Evolutionary conservation across 2,329 filamentous ascomycete genomes (phyloP), one percentile per base, ranked within the genome.

Genomic region (Beauveria rudraprayagi): DNA sequence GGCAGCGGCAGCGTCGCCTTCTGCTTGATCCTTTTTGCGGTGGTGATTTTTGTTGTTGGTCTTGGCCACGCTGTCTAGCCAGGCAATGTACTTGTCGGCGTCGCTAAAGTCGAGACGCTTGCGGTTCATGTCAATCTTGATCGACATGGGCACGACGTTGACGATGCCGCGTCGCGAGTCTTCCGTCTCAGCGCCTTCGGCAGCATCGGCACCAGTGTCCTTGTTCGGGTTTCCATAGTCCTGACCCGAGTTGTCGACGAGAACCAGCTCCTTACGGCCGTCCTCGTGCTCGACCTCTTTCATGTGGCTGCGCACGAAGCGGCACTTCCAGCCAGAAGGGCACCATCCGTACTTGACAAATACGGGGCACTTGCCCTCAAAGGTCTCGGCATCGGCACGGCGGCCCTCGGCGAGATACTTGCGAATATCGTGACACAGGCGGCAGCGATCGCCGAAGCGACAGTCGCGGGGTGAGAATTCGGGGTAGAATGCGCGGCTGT

Each of bases 241-340:
- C 51, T 65, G 61, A 53, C 64, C 57, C 10, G 62, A 61, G 63
- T 69, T 71, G 53, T 85, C 83, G 22, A 89, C 68, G 54, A 96
- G 79, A 3, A 93, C 79, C 57, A 97, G 76, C 75, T 97, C 93
- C 68, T 90, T 91, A 66, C 84, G 83, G 9, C 92, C 93, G 72
- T 96, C 92, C 59, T 87, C 86, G 22, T 80, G 85, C 65, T 89
- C 84, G 26, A 90, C 75, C 75, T 97, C 93, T 64, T 86, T 81
- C 68, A 91, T 94, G 75, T 99, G 94, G 64, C 91, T 95, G 64
- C 83, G 83, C 40, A 91, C 89, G 70, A 97, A 96, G 24, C 93
- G 88, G 72, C 94, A 99, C 72, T 93, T 96, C 92, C 93, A 99
- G 6, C 94, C 94, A 16, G 88, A 84, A 54, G 84, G 82, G 68